phyloP scores from a whole-genome alignment of 2,329 filamentous ascomycete species.

The Lithohypha guttulata region DNA sequence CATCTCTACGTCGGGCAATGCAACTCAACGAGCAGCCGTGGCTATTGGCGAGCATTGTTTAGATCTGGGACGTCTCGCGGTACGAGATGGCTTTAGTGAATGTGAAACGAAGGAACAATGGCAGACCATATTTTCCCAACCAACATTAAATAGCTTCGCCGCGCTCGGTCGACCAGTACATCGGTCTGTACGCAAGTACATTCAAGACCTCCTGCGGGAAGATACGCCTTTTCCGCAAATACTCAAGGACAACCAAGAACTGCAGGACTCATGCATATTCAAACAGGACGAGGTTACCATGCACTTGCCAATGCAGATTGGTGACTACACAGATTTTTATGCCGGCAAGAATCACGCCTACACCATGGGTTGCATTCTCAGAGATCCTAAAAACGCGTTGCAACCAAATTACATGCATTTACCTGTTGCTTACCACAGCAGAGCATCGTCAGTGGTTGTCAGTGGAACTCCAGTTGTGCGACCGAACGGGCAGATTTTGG shows the following conservation, averaged over 20 bases:
- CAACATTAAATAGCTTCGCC: slow-evolving; percentile 64
- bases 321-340: slow-evolving; percentile 81
- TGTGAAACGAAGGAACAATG: slow-evolving; percentile 46
- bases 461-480: slow-evolving; percentile 54
- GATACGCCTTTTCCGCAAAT: slow-evolving; percentile 50
- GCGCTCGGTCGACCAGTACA: slow-evolving; percentile 58
- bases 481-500: slow-evolving; percentile 63
- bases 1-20: slow-evolving; percentile 52
- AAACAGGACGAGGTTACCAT: slow-evolving; percentile 49
- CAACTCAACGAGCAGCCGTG: slow-evolving; percentile 52
- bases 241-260: slow-evolving; percentile 49
- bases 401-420: slow-evolving; percentile 74
- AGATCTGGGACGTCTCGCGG: slow-evolving; percentile 54
- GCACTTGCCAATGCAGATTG: slow-evolving; percentile 66
- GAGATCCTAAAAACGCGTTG: slow-evolving; percentile 60
- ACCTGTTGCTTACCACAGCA: slow-evolving; percentile 71
- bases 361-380: slow-evolving; percentile 56
- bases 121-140: slow-evolving; percentile 45
- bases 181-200: slow-evolving; percentile 54
- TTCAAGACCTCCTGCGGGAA: slow-evolving; percentile 56
- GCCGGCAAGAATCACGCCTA: slow-evolving; percentile 69
- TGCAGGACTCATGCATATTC: slow-evolving; percentile 50
- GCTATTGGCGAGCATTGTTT: slow-evolving; percentile 64
- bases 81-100: slow-evolving; percentile 48
- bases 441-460: slow-evolving; percentile 45